Evolutionary conservation across 1,284 basidiomycete species (phyloP).

Genomic region (Wolfiporia cocos): DNA sequence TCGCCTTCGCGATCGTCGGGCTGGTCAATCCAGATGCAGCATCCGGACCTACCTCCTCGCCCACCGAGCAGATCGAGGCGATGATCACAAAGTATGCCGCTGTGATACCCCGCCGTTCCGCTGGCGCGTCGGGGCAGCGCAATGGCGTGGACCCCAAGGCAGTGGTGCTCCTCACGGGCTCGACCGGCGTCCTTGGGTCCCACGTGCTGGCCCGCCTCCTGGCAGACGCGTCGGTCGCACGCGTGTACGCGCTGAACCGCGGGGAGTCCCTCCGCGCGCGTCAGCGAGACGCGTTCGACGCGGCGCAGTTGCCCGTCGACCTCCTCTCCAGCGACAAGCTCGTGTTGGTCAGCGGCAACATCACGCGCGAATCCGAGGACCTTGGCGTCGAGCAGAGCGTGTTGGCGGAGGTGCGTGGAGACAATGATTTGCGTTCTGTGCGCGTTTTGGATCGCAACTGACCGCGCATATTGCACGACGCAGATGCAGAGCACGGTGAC

Average conservation of each 20-base stretch:
- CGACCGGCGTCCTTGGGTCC: conserved; percentile 12
- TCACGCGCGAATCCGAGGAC: conserved; percentile 1
- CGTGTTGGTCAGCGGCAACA: background rate
- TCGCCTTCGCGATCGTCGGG: conserved; percentile 5
- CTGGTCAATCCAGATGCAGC: conserved; percentile 2
- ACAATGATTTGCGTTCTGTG: background rate
- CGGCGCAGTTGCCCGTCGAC: background rate
- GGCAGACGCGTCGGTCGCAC: conserved; percentile 3
- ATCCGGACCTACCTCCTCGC: background rate
- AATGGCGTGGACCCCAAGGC: background rate
- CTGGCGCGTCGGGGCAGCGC: too few relatives aligned
- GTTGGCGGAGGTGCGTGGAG: background rate
- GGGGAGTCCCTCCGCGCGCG: conserved; percentile 6
- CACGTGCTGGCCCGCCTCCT: conserved; percentile 13
- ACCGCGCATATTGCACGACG: too few relatives aligned
- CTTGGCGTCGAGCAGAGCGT: conserved; percentile 1
- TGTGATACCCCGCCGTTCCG: too few relatives aligned
- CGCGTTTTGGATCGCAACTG: too few relatives aligned
- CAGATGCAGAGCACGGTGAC: too few relatives aligned
- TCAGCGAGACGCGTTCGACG: conserved; percentile 3
- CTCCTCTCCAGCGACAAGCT: conserved; percentile 5
- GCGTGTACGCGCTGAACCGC: conserved; percentile 11
- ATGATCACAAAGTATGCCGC: conserved; percentile 20
- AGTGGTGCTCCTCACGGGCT: conserved; percentile 13
- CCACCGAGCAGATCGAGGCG: conserved; percentile 18